Base-by-base conservation (phyloP, 176 grass and related monocot species). In the Alopecurus myosuroides region DNA sequence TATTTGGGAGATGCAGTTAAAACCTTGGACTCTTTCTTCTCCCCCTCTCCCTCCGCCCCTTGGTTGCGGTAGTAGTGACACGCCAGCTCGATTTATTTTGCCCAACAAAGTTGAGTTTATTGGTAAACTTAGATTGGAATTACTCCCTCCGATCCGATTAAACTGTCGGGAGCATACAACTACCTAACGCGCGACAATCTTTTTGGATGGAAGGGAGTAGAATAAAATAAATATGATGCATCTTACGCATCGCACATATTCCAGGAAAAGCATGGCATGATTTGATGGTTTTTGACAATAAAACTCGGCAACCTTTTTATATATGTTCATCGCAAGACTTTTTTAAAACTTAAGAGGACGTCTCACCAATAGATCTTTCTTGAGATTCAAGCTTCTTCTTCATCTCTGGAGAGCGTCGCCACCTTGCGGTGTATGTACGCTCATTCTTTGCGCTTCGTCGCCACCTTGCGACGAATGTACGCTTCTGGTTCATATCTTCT, bases 1-100 rank as follows among this genome's bases (percentile, higher is more conserved):
- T 80, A 65, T 49, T 45, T 65, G 58, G 58, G 61, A 80, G 45
- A 51, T 74, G 35, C 66, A 6, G 34, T 74, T 51, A 75, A 75
- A 75, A 75, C 29, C 44, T 50, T 74, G 71, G 71, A 74, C 71
- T 74, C 71, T 74, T 74, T 74, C 72, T 75, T 49, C 72, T 31
- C 28, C 71, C 44, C 15, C 31, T 37, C 76, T 60, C 34, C 13
- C 48, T 2, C 40, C 41, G 4, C 14, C 41, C 70, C 45, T 29
- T 30, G 15, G 25, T 45, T 26, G 6, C 68, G n/a, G 37, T 49
- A 18, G 4, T 4, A 45, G 44, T 45, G 44, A 3, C 42, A 69
- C 37, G 23, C 28, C 11, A 42, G 68, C 23, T 71, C 14, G 7
- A 15, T 44, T 41, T 42, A 5, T 15, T 23, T 23, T 15, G 23